A percentile compares a stretch with the other conserved stretches of the same genome.
phyloP scores from a whole-genome alignment of 129 eudicot species.

The Lactuca saligna region DNA sequence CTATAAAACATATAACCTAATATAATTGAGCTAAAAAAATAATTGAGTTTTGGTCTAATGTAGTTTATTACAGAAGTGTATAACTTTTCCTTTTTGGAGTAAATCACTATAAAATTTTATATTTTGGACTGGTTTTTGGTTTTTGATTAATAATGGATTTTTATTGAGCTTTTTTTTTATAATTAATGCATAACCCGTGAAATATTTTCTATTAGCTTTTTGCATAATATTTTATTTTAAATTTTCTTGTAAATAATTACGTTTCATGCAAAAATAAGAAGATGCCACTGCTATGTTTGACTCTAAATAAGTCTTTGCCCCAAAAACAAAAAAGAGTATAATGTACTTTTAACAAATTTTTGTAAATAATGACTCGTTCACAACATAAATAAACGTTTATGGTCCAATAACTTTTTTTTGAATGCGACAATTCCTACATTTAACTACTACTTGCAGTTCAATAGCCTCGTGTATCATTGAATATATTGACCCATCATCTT shows the following conservation, averaged over 20 bases:
- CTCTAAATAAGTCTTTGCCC: not conserved
- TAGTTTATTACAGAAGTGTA: too few species aligned
- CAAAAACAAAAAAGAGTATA: not conserved
- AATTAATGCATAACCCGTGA: not conserved
- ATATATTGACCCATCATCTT: conserved; percentile 25
- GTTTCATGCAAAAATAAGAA: not conserved
- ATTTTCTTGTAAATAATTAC: too few species aligned
- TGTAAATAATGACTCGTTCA: not conserved
- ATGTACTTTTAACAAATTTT: not conserved
- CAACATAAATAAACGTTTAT: not conserved
- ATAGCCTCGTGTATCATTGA: conserved; percentile 20
- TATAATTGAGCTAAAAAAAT: too few species aligned
- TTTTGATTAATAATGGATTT: too few species aligned
- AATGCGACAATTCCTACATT: conserved; percentile 25
- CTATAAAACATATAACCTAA: too few species aligned
- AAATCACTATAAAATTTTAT: too few species aligned
- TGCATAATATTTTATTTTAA: too few species aligned
- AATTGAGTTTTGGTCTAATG: too few species aligned
- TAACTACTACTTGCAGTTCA: conserved; percentile 8
- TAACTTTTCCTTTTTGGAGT: too few species aligned
- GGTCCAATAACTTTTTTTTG: conserved; percentile 8
- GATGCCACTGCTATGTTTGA: not conserved
- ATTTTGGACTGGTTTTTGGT: too few species aligned
- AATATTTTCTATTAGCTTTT: not conserved
- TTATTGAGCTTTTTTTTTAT: too few species aligned